A percentile compares a stretch with the other conserved stretches of the same genome.
These are phyloP conservation scores for Aspergillus texensis DNA, from an alignment of 2,329 filamentous ascomycete genomes.

Conservation along the genomic window DNA sequence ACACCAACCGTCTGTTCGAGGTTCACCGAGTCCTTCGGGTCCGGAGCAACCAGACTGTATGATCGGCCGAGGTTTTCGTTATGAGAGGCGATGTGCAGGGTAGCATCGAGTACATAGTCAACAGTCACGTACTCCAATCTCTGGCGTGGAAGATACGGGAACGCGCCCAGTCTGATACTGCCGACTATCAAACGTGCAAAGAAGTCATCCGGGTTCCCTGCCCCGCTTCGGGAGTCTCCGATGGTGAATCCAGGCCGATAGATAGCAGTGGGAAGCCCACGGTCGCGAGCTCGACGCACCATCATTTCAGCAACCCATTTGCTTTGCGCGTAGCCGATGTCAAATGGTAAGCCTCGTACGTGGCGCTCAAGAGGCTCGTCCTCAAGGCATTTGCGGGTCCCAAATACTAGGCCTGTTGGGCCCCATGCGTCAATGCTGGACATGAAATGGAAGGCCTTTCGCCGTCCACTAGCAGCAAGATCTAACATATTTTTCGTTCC, in stretches of 20 bases:
- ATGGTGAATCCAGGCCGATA: constrained; percentile 78
- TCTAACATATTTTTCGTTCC: constrained; percentile 70
- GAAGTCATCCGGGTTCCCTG: constrained; percentile 75
- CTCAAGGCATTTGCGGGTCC: constrained; percentile 7
- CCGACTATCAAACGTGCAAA: constrained; percentile 78
- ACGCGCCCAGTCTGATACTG: constrained; percentile 67
- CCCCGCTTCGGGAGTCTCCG: constrained; percentile 66
- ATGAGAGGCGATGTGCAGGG: constrained; percentile 15
- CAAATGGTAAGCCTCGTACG: constrained; percentile 44
- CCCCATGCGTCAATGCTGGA: constrained; percentile 22
- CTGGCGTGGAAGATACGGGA: constrained; percentile 16
- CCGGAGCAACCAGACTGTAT: constrained; percentile 17
- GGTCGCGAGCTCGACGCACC: constrained; percentile 69
- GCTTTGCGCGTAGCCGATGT: constrained; percentile 79
- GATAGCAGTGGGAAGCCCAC: constrained; percentile 70
- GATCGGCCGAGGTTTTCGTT: constrained; percentile 15
- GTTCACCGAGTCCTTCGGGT: constrained; percentile 10
- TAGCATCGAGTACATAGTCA: constrained; percentile 15
- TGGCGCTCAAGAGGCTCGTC: constrained; percentile 17
- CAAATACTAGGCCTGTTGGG: constrained; percentile 12
- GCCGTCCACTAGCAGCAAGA: constrained; percentile 58
- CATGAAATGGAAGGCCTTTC: constrained; percentile 21
- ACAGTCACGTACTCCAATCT: constrained; percentile 18
- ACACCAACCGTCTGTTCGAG: constrained; percentile 11
- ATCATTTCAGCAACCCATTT: constrained; percentile 75